Evolutionary conservation across 2,329 filamentous ascomycete species (phyloP), one percentile per base, ranked within the genome.

Genomic region (Fusarium mangiferae): DNA sequence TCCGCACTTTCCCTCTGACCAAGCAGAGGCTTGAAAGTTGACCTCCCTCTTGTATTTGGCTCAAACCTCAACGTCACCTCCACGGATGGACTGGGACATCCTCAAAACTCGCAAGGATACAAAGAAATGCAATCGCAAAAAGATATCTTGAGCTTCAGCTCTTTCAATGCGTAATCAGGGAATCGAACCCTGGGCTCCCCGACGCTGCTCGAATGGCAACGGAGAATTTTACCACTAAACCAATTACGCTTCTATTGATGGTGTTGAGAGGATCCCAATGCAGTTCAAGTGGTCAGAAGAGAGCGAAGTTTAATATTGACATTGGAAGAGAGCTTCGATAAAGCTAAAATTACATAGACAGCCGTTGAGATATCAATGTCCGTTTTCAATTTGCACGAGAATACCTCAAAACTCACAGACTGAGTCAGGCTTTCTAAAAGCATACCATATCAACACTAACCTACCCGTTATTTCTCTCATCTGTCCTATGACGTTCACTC

Each of bases 221-320:
- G 48, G 48, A 52, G 48, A 52, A 52, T 52, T 52, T 52, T 52
- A 52, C 48, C 48, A 52, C 48, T 52, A 52, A 52, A 52, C 48
- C 48, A 52, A 52, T 52, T 52, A 52, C 48, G 48, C 48, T 52
- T 52, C 48, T 35, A 15, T 5, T 35, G n/a, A 52, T 26, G 13
- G 4, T 11, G 0, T 20, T 6, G 0, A 3, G 6, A 11, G 3
- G 3, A 14, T 14, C 2, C 1, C 17, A 33, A 51, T 14, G 8
- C 48, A 20, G 12, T 20, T 1, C n/a, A 51, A 35, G 12, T 5
- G 0, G 6, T 10, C 3, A 14, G 6, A 24, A 0, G 8, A 2
- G 8, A 10, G 17, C 30, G 22, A 24, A 4, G 4, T 24, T 52
- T 20, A 12, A 24, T 11, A 2, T 20, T 24, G 12, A 20, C 2